Base-by-base conservation (phyloP, 1,139 yeast species). In the Kluyveromyces marxianus region DNA sequence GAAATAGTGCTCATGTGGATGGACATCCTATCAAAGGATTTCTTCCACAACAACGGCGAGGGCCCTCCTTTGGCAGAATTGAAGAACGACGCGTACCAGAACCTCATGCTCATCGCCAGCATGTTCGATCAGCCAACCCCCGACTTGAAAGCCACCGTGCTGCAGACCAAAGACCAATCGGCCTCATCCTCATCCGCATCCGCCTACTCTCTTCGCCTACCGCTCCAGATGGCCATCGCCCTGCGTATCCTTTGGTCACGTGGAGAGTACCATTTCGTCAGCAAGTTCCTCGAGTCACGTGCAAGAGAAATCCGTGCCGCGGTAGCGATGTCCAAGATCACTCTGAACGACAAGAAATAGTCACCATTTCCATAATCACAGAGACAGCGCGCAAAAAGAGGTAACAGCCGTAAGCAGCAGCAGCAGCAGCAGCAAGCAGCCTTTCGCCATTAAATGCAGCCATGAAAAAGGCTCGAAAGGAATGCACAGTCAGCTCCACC, bases 21-120 rank as follows among this genome's bases (percentile, higher is more conserved):
- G 25, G 72, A 78, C 46, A 72, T 82, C 7, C 66, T 86, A 34
- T 77, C 83, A 50, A 66, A 77, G 45, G 88, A 81, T 50, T 87
- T 86, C 60, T 87, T 88, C 66, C 81, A 87, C 59, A 83, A 85
- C 57, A 81, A 77, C 47, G 96, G 96, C 0, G 83, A 83, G 43
- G 96, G 96, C 0, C 94, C 94, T 0, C 76, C 89, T 0, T 59
- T 85, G 37, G 80, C 76, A 51, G 78, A 76, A 7, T 67, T 87
- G 56, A 82, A 81, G 53, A 78, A 79, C 48, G 78, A 75, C 41
- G 75, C 75, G 36, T 85, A 83, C 59, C 88, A 83, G 59, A 75
- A 81, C 33, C 63, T 86, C 25, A 66, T 82, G 50, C 66, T 83
- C 25, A 70, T 85, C 21, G 88, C 90, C 1, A 80, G 76, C 1